These are phyloP conservation scores for Eutypa lata DNA, from an alignment of 2,329 filamentous ascomycete species.

Conservation along the genomic window DNA sequence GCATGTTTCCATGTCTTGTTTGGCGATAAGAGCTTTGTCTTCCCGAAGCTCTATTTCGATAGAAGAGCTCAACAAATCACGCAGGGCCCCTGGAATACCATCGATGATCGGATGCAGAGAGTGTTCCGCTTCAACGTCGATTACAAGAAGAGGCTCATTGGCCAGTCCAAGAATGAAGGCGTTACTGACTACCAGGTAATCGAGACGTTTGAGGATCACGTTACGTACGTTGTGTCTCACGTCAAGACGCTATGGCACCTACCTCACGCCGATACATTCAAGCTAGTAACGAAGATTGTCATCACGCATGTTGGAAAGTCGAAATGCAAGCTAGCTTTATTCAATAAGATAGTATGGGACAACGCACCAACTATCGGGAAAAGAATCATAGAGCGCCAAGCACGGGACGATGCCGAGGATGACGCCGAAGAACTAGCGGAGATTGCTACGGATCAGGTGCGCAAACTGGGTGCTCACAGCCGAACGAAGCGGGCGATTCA, in stretches of 20 bases:
- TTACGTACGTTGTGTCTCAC: conserved; percentile 63
- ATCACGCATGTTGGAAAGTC: conserved; percentile 92
- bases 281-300: conserved; percentile 83
- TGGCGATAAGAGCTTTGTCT: conserved; percentile 92
- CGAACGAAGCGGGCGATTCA: conserved; percentile 75
- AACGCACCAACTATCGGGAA: conserved; percentile 61
- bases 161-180: conserved; percentile 56
- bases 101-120: conserved; percentile 69
- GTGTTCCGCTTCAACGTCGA: conserved; percentile 80
- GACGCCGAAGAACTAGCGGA: conserved; percentile 74
- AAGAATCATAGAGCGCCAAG: conserved; percentile 64
- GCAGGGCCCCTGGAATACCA: conserved; percentile 78
- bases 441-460: conserved; percentile 73
- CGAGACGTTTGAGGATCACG: conserved; percentile 75
- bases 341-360: conserved; percentile 83
- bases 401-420: conserved; percentile 69
- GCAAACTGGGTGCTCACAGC: conserved; percentile 68
- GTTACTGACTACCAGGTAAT: conserved; percentile 84
- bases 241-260: conserved; percentile 75
- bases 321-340: conserved; percentile 86
- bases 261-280: conserved; percentile 75
- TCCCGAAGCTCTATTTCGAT: conserved; percentile 86
- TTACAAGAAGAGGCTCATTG: conserved; percentile 58
- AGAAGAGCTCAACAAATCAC: conserved; percentile 74
- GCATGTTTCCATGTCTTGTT: conserved; percentile 95